These are phyloP conservation scores for Trichoderma afroharzianum DNA, from an alignment of 2,329 filamentous ascomycete species.

Conservation along the genomic window DNA sequence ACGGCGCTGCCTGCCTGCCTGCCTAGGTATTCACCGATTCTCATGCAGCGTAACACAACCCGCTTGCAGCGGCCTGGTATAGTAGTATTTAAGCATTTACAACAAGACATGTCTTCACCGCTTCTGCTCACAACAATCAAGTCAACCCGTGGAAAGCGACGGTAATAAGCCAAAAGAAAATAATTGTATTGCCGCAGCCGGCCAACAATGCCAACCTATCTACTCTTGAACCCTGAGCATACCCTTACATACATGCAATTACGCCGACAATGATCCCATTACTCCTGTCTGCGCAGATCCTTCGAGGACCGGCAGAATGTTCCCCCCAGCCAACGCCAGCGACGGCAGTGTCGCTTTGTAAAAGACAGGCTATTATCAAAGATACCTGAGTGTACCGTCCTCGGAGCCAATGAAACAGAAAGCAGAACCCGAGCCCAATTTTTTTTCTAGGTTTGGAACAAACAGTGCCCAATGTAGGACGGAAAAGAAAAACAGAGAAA, in stretches of 20 bases:
- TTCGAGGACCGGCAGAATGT: conserved; percentile 9
- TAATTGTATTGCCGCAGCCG: conserved; percentile 3
- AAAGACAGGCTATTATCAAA: conserved; percentile 11
- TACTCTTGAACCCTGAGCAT: conserved; percentile 9
- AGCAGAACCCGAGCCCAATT: not conserved
- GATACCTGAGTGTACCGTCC: not conserved
- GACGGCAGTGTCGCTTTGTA: conserved; percentile 26
- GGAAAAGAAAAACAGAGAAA: not conserved
- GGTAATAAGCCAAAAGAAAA: not conserved
- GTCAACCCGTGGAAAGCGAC: not conserved
- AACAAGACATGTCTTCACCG: not conserved
- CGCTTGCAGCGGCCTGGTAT: not conserved
- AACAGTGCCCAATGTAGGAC: not conserved
- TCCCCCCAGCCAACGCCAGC: conserved; percentile 28
- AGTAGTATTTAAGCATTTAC: not conserved
- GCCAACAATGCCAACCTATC: conserved; percentile 8
- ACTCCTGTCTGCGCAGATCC: conserved; percentile 19
- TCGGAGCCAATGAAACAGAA: not conserved
- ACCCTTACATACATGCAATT: conserved; percentile 16
- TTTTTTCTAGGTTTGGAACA: conserved; percentile 10
- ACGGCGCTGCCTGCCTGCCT: not conserved
- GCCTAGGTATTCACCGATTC: not conserved
- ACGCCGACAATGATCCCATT: conserved; percentile 18
- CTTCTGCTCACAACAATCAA: not conserved
- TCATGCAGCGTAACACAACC: not conserved